Evolutionary conservation across 257 asterid genomes (phyloP).

Genomic region (Sherardia arvensis): DNA sequence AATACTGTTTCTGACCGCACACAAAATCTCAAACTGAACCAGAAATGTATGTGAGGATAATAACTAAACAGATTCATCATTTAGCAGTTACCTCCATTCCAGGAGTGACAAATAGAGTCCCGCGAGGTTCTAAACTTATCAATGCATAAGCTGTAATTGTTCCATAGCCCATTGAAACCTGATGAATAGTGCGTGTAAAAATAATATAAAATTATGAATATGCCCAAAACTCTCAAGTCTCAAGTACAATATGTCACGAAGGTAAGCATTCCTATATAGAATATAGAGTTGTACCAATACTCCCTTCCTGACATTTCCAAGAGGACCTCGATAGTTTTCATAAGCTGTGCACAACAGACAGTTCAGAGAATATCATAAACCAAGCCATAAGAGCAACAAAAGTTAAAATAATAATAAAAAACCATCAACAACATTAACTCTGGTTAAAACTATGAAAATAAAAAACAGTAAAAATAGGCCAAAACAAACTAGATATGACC

Average conservation of each 20-base stretch:
- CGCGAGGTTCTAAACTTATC: constrained; percentile 91
- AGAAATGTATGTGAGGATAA: not conserved
- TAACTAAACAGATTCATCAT: not conserved
- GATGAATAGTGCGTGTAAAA: constrained; percentile 22
- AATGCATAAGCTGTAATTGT: constrained; percentile 80
- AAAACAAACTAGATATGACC: not conserved
- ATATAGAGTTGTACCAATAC: constrained; percentile 48
- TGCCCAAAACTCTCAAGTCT: not conserved
- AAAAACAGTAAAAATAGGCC: not conserved
- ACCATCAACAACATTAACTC: not conserved
- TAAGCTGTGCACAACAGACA: not conserved
- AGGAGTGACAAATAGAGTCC: constrained; percentile 74
- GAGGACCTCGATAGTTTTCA: constrained; percentile 70
- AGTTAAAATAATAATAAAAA: not conserved
- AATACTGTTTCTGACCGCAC: not conserved
- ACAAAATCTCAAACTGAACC: not conserved
- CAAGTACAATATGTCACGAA: not conserved
- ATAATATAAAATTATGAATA: not conserved
- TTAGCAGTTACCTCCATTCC: constrained; percentile 64
- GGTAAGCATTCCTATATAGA: not conserved
- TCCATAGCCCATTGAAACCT: constrained; percentile 93
- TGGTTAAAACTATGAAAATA: not conserved
- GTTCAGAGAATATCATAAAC: not conserved
- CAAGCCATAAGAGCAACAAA: constrained; percentile 1
- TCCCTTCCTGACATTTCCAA: constrained; percentile 98